These are phyloP conservation scores for Claviceps pazoutovae DNA, from an alignment of 2,329 filamentous ascomycete genomes.

Conservation along the genomic window DNA sequence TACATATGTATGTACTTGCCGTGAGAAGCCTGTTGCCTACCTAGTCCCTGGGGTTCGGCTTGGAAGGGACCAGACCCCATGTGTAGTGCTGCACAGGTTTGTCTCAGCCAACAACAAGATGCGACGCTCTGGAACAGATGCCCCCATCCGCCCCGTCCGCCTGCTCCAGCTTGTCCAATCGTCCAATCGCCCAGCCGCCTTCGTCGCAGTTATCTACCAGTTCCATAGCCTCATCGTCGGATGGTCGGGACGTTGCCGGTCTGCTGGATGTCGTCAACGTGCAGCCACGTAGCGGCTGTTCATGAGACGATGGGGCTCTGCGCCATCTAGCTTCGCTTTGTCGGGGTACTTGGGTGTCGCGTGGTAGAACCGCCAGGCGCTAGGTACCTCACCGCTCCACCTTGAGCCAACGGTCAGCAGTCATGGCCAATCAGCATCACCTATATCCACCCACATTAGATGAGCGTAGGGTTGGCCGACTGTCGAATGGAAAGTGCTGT, in stretches of 20 bases:
- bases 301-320: no score
- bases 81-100: neutral
- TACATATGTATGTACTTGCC: no score
- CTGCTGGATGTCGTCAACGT: conserved; percentile 12
- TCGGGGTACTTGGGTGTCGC: no score
- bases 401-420: neutral
- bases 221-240: conserved; percentile 4
- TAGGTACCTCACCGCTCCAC: no score
- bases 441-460: neutral
- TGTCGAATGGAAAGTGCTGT: neutral
- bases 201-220: neutral
- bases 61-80: neutral
- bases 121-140: neutral
- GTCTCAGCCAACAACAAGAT: neutral
- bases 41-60: no score
- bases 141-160: neutral
- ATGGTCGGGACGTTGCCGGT: conserved; percentile 8
- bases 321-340: no score
- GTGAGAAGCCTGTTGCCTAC: no score
- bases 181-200: neutral
- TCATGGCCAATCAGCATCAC: neutral
- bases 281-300: conserved; percentile 7
- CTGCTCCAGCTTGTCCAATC: neutral
- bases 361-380: no score
- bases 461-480: neutral